phyloP scores from a whole-genome alignment of 1,139 yeast genomes.

The Suhomyces chickasaworum region DNA sequence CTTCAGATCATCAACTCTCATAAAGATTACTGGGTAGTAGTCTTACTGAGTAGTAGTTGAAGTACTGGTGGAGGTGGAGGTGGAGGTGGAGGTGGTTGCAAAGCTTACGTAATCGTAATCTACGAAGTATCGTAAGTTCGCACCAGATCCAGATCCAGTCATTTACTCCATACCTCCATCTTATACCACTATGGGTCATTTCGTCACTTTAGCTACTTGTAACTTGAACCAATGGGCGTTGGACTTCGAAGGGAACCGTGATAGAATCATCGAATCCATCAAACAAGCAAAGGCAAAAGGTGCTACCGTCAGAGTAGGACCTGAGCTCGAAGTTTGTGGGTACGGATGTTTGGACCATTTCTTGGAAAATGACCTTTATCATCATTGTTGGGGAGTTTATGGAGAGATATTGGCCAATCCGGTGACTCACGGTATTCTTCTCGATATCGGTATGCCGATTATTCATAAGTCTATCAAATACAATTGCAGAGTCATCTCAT shows the following conservation, averaged over 20 bases:
- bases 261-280: conserved; percentile 83
- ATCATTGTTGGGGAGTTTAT: conserved; percentile 95
- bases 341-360: conserved; percentile 97
- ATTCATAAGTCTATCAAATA: conserved; percentile 84
- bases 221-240: conserved; percentile 97
- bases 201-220: conserved; percentile 61
- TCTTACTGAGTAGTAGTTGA: too few relatives aligned
- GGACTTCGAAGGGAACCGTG: conserved; percentile 96
- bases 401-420: conserved; percentile 67
- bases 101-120: conserved; percentile 1
- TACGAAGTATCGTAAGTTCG: not conserved
- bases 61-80: too few relatives aligned
- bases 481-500: conserved; percentile 85
- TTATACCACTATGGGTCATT: conserved; percentile 49
- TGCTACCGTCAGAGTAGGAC: conserved; percentile 90
- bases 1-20: too few relatives aligned
- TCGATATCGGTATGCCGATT: conserved; percentile 95
- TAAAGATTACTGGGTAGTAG: too few relatives aligned
- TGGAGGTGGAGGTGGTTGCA: conserved; percentile 2
- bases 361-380: conserved; percentile 81
- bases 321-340: conserved; percentile 92
- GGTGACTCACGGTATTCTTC: conserved; percentile 70
- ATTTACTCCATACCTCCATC: not conserved
- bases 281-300: conserved; percentile 70
- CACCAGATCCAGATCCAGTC: conserved; percentile 1